Percentiles rank a stretch among this genome's conserved stretches.
phyloP scores from a whole-genome alignment of 2,329 filamentous ascomycete species.

The Botryotinia narcissicola region DNA sequence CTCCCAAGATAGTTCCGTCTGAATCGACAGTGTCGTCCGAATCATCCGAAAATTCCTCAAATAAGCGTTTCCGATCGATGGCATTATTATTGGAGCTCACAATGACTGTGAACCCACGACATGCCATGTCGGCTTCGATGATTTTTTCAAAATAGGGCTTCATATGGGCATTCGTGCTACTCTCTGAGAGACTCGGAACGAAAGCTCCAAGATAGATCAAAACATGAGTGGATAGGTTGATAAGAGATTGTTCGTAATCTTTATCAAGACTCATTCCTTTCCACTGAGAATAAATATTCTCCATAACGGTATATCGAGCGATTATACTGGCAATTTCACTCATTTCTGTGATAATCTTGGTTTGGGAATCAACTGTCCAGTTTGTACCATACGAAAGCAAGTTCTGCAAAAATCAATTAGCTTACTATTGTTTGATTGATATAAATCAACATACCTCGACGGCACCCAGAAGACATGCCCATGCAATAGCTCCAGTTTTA shows the following conservation, averaged over 20 bases:
- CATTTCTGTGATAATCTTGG: background rate
- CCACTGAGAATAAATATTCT: constrained; percentile 26
- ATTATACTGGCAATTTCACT: constrained; percentile 19
- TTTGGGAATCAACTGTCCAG: background rate
- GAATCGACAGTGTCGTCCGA: constrained; percentile 7
- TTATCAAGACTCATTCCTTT: constrained; percentile 18
- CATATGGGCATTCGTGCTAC: background rate
- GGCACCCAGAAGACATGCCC: constrained; percentile 12
- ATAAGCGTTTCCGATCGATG: background rate
- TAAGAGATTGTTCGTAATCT: constrained; percentile 16
- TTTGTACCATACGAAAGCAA: background rate
- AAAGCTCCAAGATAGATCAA: constrained; percentile 8
- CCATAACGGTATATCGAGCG: constrained; percentile 26
- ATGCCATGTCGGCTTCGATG: background rate
- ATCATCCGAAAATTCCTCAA: constrained; percentile 10
- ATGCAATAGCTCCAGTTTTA: constrained; percentile 15
- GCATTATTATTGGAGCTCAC: background rate
- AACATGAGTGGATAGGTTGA: constrained; percentile 19
- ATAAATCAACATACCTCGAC: background rate
- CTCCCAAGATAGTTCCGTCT: background rate
- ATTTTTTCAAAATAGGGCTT: background rate
- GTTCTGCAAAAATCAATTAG: background rate
- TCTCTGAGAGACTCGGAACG: background rate
- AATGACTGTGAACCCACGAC: constrained; percentile 1
- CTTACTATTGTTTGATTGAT: background rate